Conservation (phyloP, 176 grass and related monocot species). For the Luzula sylvatica region DNA sequence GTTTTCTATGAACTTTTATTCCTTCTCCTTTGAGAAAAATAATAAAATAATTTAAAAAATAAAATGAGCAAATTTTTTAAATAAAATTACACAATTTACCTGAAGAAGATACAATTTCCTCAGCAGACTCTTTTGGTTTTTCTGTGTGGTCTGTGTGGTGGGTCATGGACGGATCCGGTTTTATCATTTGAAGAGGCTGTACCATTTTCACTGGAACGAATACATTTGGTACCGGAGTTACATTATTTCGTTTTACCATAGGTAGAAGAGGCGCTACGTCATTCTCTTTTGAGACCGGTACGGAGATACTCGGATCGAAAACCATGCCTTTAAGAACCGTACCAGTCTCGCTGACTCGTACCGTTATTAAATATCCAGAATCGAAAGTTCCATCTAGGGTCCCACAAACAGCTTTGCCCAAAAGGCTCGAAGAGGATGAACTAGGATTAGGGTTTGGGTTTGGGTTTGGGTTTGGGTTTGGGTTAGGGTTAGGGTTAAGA, state of each 20-base stretch:
- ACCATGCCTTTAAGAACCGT: constrained; percentile 24
- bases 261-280: constrained; percentile 24
- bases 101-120: too few species aligned
- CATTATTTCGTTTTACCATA: background rate
- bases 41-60: too few species aligned
- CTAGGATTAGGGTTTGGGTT: background rate
- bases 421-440: background rate
- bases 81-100: too few species aligned
- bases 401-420: constrained; percentile 24
- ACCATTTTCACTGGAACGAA: background rate
- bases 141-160: too few species aligned
- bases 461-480: too few species aligned
- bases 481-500: background rate
- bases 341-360: constrained; percentile 17
- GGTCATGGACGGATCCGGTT: background rate
- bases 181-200: constrained; percentile 9
- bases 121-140: too few species aligned
- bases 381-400: constrained; percentile 25
- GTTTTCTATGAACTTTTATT: too few species aligned
- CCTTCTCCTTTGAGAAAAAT: too few species aligned
- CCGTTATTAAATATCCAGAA: constrained; percentile 28
- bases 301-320: constrained; percentile 20
- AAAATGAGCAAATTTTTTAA: too few species aligned
- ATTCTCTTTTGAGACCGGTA: constrained; percentile 25
- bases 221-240: background rate